Evolutionary conservation across 108 stramenopile species (phyloP).

Genomic region (Nitzschia putrida): DNA sequence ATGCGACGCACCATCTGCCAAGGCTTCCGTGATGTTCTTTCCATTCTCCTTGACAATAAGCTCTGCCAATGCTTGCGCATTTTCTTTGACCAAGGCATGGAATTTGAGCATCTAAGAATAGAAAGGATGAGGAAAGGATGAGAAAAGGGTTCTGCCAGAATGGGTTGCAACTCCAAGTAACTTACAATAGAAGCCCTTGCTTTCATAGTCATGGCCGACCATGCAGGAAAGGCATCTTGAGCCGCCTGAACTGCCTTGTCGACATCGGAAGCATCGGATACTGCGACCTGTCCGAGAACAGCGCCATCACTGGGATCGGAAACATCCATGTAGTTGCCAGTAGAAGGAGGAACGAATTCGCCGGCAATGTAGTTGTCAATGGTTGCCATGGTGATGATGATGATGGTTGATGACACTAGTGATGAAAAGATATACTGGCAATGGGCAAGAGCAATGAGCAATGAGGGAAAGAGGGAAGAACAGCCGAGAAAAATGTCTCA

Average conservation of each 20-base stretch:
- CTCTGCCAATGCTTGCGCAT: slow-evolving; percentile 84
- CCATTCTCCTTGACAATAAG: slow-evolving; percentile 94
- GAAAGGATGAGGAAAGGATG: neutral
- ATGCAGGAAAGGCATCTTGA: slow-evolving; percentile 71
- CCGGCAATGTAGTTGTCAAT: slow-evolving; percentile 77
- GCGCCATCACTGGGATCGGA: slow-evolving; percentile 50
- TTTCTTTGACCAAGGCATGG: slow-evolving; percentile 76
- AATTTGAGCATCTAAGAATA: slow-evolving; percentile 84
- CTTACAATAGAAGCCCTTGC: slow-evolving; percentile 75
- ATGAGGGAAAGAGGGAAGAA: no score
- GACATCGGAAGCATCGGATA: slow-evolving; percentile 74
- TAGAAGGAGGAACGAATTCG: slow-evolving; percentile 49
- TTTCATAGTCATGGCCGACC: slow-evolving; percentile 78
- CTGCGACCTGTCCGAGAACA: slow-evolving; percentile 61
- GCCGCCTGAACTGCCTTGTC: slow-evolving; percentile 76
- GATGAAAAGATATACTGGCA: neutral
- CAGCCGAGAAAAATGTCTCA: no score
- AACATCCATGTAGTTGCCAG: slow-evolving; percentile 59
- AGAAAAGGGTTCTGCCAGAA: neutral
- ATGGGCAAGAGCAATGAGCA: neutral
- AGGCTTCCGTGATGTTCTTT: slow-evolving; percentile 95
- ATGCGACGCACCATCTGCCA: slow-evolving; percentile 73
- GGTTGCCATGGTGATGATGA: slow-evolving; percentile 12
- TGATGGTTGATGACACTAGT: neutral
- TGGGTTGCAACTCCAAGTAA: neutral